phyloP scores from a whole-genome alignment of 306 rosid species.

The Cajanus cajan region DNA sequence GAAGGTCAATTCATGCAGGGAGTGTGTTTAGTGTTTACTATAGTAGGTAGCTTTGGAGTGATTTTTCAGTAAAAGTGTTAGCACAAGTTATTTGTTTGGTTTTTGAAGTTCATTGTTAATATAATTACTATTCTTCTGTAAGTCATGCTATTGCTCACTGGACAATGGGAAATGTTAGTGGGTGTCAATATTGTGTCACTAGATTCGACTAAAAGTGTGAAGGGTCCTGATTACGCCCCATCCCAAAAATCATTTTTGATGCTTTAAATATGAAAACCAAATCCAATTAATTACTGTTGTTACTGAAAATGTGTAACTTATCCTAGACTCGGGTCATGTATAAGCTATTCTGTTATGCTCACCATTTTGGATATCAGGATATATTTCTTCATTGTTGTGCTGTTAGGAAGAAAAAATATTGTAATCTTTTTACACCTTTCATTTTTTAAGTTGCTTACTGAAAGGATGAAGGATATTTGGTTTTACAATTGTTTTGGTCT shows the following conservation, averaged over 20 bases:
- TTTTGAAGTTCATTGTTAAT: background rate
- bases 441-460: background rate
- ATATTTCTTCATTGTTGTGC: background rate
- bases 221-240: background rate
- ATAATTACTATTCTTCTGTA: background rate
- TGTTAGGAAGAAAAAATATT: background rate
- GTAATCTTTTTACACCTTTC: background rate
- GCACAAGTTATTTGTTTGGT: background rate
- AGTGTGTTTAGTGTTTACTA: background rate
- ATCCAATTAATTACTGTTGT: background rate
- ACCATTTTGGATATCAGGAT: background rate
- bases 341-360: background rate
- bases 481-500: background rate
- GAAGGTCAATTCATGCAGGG: background rate
- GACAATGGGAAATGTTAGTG: background rate
- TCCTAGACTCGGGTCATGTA: background rate
- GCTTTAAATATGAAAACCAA: background rate
- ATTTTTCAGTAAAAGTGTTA: background rate
- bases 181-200: background rate
- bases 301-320: background rate
- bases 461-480: background rate
- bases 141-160: background rate
- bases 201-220: background rate
- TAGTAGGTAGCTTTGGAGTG: background rate
- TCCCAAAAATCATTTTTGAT: background rate